Percentiles rank a stretch among this genome's conserved stretches.
These are phyloP conservation scores for Pseudogymnoascus sp. DNA, from an alignment of 2,329 filamentous ascomycete species.

Conservation along the genomic window DNA sequence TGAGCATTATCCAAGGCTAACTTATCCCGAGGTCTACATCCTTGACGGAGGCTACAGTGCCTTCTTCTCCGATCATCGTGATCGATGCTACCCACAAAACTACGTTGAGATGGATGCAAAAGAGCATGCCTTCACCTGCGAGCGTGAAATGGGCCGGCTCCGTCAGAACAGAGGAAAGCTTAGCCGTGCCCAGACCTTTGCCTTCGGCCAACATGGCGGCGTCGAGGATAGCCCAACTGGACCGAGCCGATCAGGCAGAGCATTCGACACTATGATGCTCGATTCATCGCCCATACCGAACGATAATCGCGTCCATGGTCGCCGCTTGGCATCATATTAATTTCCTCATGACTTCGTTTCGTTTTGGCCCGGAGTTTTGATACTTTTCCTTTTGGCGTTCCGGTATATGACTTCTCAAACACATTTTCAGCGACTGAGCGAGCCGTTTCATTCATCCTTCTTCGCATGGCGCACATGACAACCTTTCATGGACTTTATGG, in stretches of 20 bases:
- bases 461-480: slow-evolving; percentile 3
- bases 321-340: slow-evolving; percentile 59
- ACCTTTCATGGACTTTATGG: not conserved
- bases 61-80: slow-evolving; percentile 73
- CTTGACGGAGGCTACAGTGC: slow-evolving; percentile 91
- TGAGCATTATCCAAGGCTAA: slow-evolving; percentile 76
- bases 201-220: slow-evolving; percentile 68
- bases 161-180: slow-evolving; percentile 78
- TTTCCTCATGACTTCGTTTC: slow-evolving; percentile 10
- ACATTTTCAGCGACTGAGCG: slow-evolving; percentile 9
- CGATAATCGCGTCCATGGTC: slow-evolving; percentile 44
- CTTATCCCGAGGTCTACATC: slow-evolving; percentile 97
- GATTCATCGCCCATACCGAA: slow-evolving; percentile 35
- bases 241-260: slow-evolving; percentile 21
- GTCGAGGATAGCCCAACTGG: slow-evolving; percentile 52
- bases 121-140: slow-evolving; percentile 85
- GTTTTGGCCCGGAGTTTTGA: not conserved
- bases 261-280: slow-evolving; percentile 31
- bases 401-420: slow-evolving; percentile 8
- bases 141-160: slow-evolving; percentile 87
- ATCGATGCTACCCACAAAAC: slow-evolving; percentile 83
- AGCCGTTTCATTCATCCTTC: slow-evolving; percentile 1
- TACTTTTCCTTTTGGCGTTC: slow-evolving; percentile 10
- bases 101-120: slow-evolving; percentile 96
- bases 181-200: slow-evolving; percentile 83